Conservation (phyloP, 2,329 filamentous ascomycete genomes). For the Graphilbum ipis-grandicollis region DNA sequence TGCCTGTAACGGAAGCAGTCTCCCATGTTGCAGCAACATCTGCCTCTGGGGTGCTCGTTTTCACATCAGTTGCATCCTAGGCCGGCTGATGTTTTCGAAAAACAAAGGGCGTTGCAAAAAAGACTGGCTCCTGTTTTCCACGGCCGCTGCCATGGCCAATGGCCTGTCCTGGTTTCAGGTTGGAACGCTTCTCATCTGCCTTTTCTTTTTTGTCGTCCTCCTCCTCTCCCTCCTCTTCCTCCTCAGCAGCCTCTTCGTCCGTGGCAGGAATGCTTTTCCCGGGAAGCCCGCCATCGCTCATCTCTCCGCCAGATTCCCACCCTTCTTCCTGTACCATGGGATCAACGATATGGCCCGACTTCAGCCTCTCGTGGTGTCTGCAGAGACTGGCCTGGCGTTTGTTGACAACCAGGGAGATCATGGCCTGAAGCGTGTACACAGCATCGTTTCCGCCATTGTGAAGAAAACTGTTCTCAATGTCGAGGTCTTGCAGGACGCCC, state of each 20-base stretch:
- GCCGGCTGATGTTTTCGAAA: too few species aligned
- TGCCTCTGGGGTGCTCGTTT: too few species aligned
- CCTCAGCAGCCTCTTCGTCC: not conserved
- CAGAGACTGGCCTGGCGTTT: conserved; percentile 14
- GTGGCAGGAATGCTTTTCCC: not conserved
- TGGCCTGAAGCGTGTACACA: conserved; percentile 56
- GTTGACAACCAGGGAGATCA: conserved; percentile 41
- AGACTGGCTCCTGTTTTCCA: too few species aligned
- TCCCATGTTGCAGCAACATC: too few species aligned
- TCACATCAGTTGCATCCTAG: too few species aligned
- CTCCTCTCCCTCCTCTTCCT: too few species aligned
- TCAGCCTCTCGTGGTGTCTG: conserved; percentile 2
- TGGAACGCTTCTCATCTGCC: too few species aligned
- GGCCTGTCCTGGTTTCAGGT: too few species aligned
- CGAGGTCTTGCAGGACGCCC: conserved; percentile 44
- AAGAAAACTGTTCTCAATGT: conserved; percentile 44
- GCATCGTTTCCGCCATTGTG: conserved; percentile 87
- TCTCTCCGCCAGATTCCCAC: conserved; percentile 16
- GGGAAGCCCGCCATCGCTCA: conserved; percentile 14
- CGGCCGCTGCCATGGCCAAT: too few species aligned
- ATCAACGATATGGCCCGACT: not conserved
- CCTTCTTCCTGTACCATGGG: conserved; percentile 8
- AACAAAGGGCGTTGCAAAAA: too few species aligned
- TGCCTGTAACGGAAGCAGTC: too few species aligned
- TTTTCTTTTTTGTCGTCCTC: too few species aligned